Conservation (phyloP, 2,329 filamentous ascomycete genomes). For the Fusarium sp. region DNA sequence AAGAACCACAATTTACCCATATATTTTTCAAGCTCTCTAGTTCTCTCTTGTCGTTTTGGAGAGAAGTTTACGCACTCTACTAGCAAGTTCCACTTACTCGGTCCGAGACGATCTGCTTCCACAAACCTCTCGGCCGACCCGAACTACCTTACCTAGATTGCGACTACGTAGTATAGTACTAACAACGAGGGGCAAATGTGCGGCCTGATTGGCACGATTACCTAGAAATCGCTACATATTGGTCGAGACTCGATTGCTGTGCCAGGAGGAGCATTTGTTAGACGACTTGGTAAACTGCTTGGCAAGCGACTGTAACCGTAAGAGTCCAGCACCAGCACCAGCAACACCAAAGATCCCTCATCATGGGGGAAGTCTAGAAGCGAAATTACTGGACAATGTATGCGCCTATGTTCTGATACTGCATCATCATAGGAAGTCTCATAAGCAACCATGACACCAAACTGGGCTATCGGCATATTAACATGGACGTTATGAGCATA, state of each 20-base stretch:
- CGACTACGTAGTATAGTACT: background rate
- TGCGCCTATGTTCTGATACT: background rate
- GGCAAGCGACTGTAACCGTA: background rate
- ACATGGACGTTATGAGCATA: background rate
- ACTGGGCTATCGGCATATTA: background rate
- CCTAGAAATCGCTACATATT: background rate
- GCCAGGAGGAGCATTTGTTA: constrained; percentile 2
- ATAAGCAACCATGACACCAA: background rate
- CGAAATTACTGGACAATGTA: background rate
- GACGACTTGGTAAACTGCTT: background rate
- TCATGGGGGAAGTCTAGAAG: background rate
- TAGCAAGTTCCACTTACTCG: constrained; percentile 17
- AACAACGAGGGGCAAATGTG: constrained; percentile 13
- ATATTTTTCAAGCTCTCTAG: background rate
- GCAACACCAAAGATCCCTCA: background rate
- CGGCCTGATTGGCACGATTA: constrained; percentile 12
- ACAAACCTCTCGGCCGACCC: constrained; percentile 7
- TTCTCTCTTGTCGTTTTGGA: constrained; percentile 17
- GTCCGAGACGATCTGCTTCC: constrained; percentile 16
- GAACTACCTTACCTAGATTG: background rate
- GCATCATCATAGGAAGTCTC: background rate
- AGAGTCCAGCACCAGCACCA: background rate
- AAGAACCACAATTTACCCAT: constrained; percentile 14
- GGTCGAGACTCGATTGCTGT: constrained; percentile 1
- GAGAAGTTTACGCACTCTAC: background rate